A percentile compares a stretch with the other conserved stretches of the same genome.
Conservation (phyloP, 768 basidiomycete species). For the Leccinum boreale region DNA sequence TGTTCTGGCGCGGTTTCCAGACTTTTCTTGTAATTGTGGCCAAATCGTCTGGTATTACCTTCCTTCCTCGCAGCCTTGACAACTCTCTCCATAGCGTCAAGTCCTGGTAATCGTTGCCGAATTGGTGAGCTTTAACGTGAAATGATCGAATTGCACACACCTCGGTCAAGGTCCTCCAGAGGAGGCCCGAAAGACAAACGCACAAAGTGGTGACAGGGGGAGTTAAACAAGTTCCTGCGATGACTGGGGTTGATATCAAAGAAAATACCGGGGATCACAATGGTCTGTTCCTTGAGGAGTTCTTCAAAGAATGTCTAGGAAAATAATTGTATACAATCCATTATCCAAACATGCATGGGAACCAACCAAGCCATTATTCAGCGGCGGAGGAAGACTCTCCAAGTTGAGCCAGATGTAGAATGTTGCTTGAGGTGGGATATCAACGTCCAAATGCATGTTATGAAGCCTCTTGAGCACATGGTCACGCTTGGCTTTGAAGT, state of each 20-base stretch:
- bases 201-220: slow-evolving; percentile 88
- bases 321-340: not conserved
- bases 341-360: not conserved
- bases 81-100: slow-evolving; percentile 84
- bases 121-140: not conserved
- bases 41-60: slow-evolving; percentile 54
- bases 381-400: slow-evolving; percentile 69
- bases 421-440: slow-evolving; percentile 72
- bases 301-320: slow-evolving; percentile 89
- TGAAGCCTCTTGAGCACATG: slow-evolving; percentile 82
- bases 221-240: slow-evolving; percentile 85
- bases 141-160: slow-evolving; percentile 31
- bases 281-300: slow-evolving; percentile 84
- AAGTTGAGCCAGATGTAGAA: slow-evolving; percentile 97
- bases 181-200: slow-evolving; percentile 86
- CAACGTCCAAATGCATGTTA: slow-evolving; percentile 72
- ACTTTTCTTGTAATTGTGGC: slow-evolving; percentile 68
- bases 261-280: slow-evolving; percentile 89
- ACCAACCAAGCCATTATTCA: slow-evolving; percentile 83
- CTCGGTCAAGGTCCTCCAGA: slow-evolving; percentile 73
- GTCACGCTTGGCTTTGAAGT: slow-evolving; percentile 90
- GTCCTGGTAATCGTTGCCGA: slow-evolving; percentile 38
- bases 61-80: slow-evolving; percentile 64
- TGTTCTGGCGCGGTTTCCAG: slow-evolving; percentile 35
- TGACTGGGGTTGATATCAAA: slow-evolving; percentile 79